Base-by-base conservation (phyloP, 164 flowering plant genomes). In the Magnolia kwangsiensis region DNA sequence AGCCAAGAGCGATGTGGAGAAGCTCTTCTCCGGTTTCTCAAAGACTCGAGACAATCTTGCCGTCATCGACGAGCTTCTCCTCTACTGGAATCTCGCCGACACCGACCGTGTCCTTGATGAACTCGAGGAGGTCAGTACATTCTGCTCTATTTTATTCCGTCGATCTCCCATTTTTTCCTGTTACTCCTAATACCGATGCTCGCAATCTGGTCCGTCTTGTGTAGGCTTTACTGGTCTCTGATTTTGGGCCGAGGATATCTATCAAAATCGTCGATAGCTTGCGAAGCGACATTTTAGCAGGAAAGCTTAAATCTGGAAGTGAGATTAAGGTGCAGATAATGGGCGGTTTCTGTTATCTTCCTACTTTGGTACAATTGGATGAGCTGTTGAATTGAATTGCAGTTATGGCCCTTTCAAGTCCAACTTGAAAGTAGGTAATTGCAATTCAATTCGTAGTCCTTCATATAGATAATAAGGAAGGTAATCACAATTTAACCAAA, bases 81-180 rank as follows among this genome's bases (percentile, higher is more conserved):
- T 93, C 20, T 93, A 86, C 86, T 96, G 98, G 97, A 96, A 93
- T 80, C 88, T 95, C 68, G 85, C 93, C 20, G 98, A 95, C 18
- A 93, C 99, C 31, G 99, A 95, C 72, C 86, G 91, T n/a, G 93
- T 93, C 71, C 88, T 95, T 50, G 99, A 95, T 61, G 96, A 95
- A 27, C 92, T 95, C 63, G 98, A 95, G 87, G 99, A 95, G 96
- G 98, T 95, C 61, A 55, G 61, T 16, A 55, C 13, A 37, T 37
- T 37, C 45, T 37, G 6, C 45, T 37, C 45, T 50, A 20, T 2
- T 45, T 29, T 51, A 23, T 50, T 29, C 69, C 59, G 24, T 59
- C 16, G 6, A 13, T 58, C 63, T 58, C 63, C 19, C 24, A 4
- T 64, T 64, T 64, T 8, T 19, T 64, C 67, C 10, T 64, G 9